These are phyloP conservation scores for Boletus rubropictus DNA, from an alignment of 768 basidiomycete genomes.

Conservation along the genomic window DNA sequence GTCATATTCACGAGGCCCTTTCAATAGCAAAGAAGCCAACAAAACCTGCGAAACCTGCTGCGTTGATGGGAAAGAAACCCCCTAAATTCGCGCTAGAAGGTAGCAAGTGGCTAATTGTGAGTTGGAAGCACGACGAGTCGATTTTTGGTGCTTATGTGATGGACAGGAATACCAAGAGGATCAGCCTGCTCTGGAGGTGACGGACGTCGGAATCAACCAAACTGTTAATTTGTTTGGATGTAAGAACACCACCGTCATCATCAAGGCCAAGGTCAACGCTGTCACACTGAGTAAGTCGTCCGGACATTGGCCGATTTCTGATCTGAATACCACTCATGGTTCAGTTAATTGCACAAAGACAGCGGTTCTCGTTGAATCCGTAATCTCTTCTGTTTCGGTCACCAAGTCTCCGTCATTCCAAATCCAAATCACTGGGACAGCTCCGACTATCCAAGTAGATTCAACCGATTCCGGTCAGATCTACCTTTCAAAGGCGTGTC, in stretches of 20 bases:
- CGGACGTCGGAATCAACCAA: slow-evolving; percentile 73
- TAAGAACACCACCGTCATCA: slow-evolving; percentile 74
- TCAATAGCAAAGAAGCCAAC: slow-evolving; percentile 56
- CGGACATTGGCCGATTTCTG: not conserved
- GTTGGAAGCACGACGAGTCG: slow-evolving; percentile 19
- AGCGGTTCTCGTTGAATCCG: slow-evolving; percentile 82
- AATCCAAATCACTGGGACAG: slow-evolving; percentile 82
- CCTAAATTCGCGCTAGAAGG: slow-evolving; percentile 85
- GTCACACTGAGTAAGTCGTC: slow-evolving; percentile 66
- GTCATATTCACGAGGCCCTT: not conserved
- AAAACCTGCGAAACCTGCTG: slow-evolving; percentile 80
- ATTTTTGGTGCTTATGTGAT: slow-evolving; percentile 1
- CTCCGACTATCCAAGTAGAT: slow-evolving; percentile 91
- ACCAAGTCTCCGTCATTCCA: slow-evolving; percentile 92
- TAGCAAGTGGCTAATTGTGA: slow-evolving; percentile 88
- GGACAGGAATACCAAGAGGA: slow-evolving; percentile 88
- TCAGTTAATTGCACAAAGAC: slow-evolving; percentile 86
- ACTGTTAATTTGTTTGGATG: slow-evolving; percentile 86
- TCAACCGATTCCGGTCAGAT: slow-evolving; percentile 93
- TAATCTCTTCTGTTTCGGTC: slow-evolving; percentile 85
- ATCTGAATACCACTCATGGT: slow-evolving; percentile 2
- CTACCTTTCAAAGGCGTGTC: slow-evolving; percentile 79
- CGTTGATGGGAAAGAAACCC: slow-evolving; percentile 86
- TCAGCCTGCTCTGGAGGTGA: slow-evolving; percentile 63
- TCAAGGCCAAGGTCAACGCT: slow-evolving; percentile 95